Base-by-base conservation (phyloP, 345 rosid genomes). In the Melastoma malabathricum region DNA sequence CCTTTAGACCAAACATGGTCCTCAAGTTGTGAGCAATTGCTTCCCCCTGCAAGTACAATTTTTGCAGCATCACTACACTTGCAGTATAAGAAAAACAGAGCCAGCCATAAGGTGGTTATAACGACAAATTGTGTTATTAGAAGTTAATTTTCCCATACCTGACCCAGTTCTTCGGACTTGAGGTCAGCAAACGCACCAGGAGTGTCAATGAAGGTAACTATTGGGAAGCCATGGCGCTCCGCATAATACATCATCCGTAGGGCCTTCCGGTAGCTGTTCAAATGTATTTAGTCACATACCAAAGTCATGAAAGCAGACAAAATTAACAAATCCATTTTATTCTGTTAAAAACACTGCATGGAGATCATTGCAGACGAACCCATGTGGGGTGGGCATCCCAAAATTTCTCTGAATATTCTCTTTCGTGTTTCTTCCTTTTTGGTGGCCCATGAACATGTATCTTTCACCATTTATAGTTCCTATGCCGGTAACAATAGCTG, bases 371-470 rank as follows among this genome's bases (percentile, higher is more conserved):
- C 5, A 29, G 38, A 29, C 38, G 38, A 29, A 92, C 98, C 97
- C 98, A 52, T 87, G 98, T 47, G 98, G 98, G 51, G 98, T 92
- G 64, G 98, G 98, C 98, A 87, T 92, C 56, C 98, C 98, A 73
- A 92, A 92, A 72, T 92, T 92, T 44, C 90, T 89, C 70, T 75
- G 75, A 46, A 92, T 82, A 67, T 84, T 82, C 66, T 92, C 98
- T 75, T 92, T 92, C 51, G 98, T 84, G 67, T 87, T 92, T 77
- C 98, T 83, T 65, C 98, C 98, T 75, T 92, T 92, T 65, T 92
- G 98, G 58, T 92, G 98, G 68, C 98, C 98, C 31, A 87, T 84
- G 67, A 92, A 87, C 98, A 92, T 84, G 64, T 75, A 87, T 29
- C 77, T 76, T 64, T 63, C 71, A 43, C 93, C 96, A 66, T 84